Percentiles rank a stretch among this genome's conserved stretches.
Evolutionary conservation across 164 flowering plant species (phyloP).

Genomic region (Stephania japonica): DNA sequence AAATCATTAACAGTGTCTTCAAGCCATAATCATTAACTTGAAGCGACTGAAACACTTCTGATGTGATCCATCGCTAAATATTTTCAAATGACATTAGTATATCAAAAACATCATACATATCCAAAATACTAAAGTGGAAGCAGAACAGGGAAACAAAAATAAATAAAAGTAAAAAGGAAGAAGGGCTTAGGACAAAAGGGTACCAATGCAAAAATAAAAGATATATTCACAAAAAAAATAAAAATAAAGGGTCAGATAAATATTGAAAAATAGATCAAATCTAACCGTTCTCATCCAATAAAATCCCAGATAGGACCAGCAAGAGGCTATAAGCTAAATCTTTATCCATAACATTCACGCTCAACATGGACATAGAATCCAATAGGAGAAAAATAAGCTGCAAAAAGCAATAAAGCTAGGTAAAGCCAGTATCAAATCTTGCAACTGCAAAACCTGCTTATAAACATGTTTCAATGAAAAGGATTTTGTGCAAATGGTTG

Average conservation of each 20-base stretch:
- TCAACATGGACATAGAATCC: constrained; percentile 47
- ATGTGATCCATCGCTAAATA: not conserved
- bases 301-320: constrained; percentile 71
- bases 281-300: constrained; percentile 81
- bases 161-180: no score
- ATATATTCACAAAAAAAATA: not conserved
- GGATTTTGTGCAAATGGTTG: not conserved
- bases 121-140: no score
- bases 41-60: not conserved
- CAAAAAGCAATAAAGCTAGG: constrained; percentile 11
- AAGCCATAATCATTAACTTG: not conserved
- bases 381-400: constrained; percentile 66
- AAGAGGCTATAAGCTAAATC: constrained; percentile 60
- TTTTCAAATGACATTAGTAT: not conserved
- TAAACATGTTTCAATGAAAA: not conserved
- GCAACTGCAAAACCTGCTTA: not conserved
- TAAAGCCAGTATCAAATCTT: not conserved
- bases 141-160: no score
- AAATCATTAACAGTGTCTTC: not conserved
- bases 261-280: not conserved
- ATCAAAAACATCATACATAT: no score
- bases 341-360: constrained; percentile 44
- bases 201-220: not conserved
- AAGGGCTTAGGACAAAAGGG: not conserved
- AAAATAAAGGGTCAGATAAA: not conserved